phyloP scores from a whole-genome alignment of 2,329 filamentous ascomycete species.

The Capronia epimyces region DNA sequence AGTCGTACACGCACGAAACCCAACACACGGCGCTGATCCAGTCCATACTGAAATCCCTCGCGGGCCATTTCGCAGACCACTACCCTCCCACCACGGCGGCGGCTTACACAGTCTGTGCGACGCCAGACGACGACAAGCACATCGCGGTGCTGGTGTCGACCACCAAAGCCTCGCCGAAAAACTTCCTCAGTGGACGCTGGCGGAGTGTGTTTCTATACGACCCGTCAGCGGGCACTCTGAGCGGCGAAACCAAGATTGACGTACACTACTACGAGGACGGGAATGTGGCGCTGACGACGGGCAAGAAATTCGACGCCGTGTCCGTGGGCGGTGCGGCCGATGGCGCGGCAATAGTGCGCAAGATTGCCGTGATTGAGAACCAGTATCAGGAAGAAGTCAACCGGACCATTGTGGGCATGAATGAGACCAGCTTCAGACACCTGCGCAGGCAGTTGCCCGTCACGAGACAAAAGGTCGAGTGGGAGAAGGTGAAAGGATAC shows the following conservation, averaged over 20 bases:
- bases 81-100: constrained; percentile 76
- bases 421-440: constrained; percentile 92
- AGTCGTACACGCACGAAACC: constrained; percentile 74
- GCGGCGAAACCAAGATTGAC: constrained; percentile 81
- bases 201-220: constrained; percentile 78
- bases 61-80: constrained; percentile 76
- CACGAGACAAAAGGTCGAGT: constrained; percentile 97
- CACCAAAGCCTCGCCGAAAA: constrained; percentile 96
- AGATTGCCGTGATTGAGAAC: constrained; percentile 75
- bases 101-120: constrained; percentile 63
- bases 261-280: constrained; percentile 99
- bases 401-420: constrained; percentile 77
- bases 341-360: constrained; percentile 64
- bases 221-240: constrained; percentile 61
- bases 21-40: constrained; percentile 66
- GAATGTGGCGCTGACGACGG: constrained; percentile 89
- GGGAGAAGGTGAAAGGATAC: constrained; percentile 97
- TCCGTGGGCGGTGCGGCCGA: constrained; percentile 44
- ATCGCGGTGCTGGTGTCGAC: constrained; percentile 80
- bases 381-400: constrained; percentile 97
- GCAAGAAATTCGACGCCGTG: constrained; percentile 48
- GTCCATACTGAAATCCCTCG: constrained; percentile 74
- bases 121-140: constrained; percentile 55
- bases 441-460: constrained; percentile 89
- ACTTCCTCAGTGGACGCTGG: constrained; percentile 99